These are phyloP conservation scores for Alternaria sp. DNA, from an alignment of 2,329 filamentous ascomycete species.

Conservation along the genomic window DNA sequence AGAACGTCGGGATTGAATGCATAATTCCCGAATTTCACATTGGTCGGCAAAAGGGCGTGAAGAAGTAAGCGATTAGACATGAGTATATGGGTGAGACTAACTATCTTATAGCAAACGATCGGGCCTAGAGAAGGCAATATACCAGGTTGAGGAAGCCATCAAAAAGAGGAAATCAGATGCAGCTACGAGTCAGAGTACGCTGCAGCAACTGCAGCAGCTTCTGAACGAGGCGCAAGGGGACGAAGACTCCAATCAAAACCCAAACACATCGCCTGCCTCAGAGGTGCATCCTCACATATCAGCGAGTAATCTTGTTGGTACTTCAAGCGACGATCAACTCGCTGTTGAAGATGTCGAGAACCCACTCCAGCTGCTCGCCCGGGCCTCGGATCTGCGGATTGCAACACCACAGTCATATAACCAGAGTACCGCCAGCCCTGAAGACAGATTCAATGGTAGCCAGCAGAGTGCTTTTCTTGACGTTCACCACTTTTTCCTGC, in stretches of 20 bases:
- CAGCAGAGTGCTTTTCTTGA: constrained; percentile 53
- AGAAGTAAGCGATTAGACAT: constrained; percentile 63
- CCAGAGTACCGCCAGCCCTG: constrained; percentile 34
- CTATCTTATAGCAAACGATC: constrained; percentile 67
- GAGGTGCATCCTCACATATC: neutral
- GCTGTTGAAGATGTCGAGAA: constrained; percentile 77
- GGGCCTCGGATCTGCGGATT: constrained; percentile 72
- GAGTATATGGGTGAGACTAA: constrained; percentile 5
- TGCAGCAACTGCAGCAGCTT: constrained; percentile 55
- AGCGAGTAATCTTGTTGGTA: constrained; percentile 35
- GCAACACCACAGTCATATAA: constrained; percentile 47
- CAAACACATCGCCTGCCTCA: constrained; percentile 1
- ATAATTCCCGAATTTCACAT: constrained; percentile 72
- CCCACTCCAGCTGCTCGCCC: constrained; percentile 73
- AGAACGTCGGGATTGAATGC: constrained; percentile 65
- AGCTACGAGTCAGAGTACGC: constrained; percentile 27
- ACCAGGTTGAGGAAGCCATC: constrained; percentile 72
- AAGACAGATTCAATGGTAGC: constrained; percentile 34
- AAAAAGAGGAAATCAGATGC: constrained; percentile 41
- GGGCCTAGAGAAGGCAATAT: constrained; percentile 75
- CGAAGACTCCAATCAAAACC: constrained; percentile 6
- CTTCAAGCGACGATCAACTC: constrained; percentile 52
- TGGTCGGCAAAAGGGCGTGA: constrained; percentile 76
- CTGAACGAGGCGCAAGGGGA: constrained; percentile 56
- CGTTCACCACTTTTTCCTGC: constrained; percentile 70